Base-by-base conservation (phyloP, 257 asterid species). In the Jacaranda copaia region DNA sequence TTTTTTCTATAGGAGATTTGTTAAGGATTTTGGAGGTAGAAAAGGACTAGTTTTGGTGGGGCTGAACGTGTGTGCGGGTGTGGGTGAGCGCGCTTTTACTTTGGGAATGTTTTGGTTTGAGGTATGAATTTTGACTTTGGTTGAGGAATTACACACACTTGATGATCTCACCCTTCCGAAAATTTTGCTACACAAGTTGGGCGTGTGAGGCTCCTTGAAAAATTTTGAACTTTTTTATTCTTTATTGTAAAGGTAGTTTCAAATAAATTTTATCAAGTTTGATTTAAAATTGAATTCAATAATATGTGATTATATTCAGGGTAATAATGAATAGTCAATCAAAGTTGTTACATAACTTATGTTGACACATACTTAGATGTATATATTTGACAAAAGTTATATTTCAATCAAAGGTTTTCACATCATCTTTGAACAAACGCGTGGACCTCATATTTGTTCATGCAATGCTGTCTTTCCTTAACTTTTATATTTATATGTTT, bases 41-140 rank as follows among this genome's bases (percentile, higher is more conserved):
- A 74, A 53, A 19, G 8, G 65, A 49, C 25, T 51, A 42, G 35
- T 63, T 39, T 64, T 40, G 64, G 72, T 38, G 73, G 52, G 58
- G 43, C 64, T 48, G 78, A 45, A 62, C 25, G 9, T 25, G 32
- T 25, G 32, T 25, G 32, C 2, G n/a, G n/a, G n/a, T n/a, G n/a
- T n/a, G n/a, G n/a, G n/a, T n/a, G n/a, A n/a, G n/a, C 16, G 45
- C 16, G 67, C 56, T 9, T 73, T 81, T 77, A 58, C 74, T 56
- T 35, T 74, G 81, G 78, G 84, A 82, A 82, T 71, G 68, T 82
- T 79, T 46, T 43, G 40, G 36, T 77, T 60, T 73, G 35, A 62
- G 55, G 65, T 72, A 62, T 83, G 68, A 80, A 42, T 39, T 60
- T 79, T 84, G 80, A 82, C 64, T 75, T 79, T 80, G 72, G 55